These are phyloP conservation scores for Plenodomus tracheiphilus DNA, from an alignment of 2,329 filamentous ascomycete species.

Conservation along the genomic window DNA sequence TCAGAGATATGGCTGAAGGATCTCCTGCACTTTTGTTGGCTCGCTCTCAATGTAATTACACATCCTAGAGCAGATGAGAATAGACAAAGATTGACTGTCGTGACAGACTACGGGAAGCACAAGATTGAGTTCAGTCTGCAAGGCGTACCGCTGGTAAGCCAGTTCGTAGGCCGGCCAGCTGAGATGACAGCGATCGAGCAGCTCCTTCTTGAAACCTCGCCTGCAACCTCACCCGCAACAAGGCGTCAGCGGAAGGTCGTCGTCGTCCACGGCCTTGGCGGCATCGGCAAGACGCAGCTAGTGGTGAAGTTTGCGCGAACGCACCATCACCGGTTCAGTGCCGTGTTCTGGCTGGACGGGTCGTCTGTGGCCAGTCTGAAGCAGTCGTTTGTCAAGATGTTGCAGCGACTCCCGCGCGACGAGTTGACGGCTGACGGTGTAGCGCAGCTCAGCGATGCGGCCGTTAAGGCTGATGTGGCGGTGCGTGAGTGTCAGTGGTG, in stretches of 20 bases:
- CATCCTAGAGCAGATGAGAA: slow-evolving; percentile 1
- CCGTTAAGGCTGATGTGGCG: slow-evolving; percentile 8
- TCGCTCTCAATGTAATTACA: slow-evolving; percentile 20
- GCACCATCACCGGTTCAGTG: slow-evolving; percentile 19
- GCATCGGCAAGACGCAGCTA: slow-evolving; percentile 32
- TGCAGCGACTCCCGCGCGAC: slow-evolving; percentile 17
- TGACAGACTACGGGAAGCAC: slow-evolving; percentile 11
- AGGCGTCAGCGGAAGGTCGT: slow-evolving; percentile 19
- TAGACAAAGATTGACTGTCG: slow-evolving; percentile 1
- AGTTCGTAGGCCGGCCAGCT: slow-evolving; percentile 21
- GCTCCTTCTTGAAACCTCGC: slow-evolving; percentile 13
- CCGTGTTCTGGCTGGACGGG: slow-evolving; percentile 28
- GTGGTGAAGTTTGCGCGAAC: slow-evolving; percentile 26
- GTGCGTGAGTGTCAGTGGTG: slow-evolving; percentile 23
- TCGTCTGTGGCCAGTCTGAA: slow-evolving; percentile 20
- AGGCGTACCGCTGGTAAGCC: slow-evolving; percentile 17
- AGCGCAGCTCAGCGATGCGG: slow-evolving; percentile 9
- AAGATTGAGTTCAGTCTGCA: slow-evolving; percentile 18
- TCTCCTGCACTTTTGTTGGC: slow-evolving; percentile 11
- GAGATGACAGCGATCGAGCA: slow-evolving; percentile 21
- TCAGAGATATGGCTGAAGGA: slow-evolving; percentile 18
- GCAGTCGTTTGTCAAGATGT: slow-evolving; percentile 19
- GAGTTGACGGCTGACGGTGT: slow-evolving; percentile 17
- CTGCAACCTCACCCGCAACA: slow-evolving; percentile 6
- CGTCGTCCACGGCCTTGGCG: slow-evolving; percentile 25